These are phyloP conservation scores for Fagopyrum esculentum DNA, from an alignment of 148 eudicot species.

Conservation along the genomic window DNA sequence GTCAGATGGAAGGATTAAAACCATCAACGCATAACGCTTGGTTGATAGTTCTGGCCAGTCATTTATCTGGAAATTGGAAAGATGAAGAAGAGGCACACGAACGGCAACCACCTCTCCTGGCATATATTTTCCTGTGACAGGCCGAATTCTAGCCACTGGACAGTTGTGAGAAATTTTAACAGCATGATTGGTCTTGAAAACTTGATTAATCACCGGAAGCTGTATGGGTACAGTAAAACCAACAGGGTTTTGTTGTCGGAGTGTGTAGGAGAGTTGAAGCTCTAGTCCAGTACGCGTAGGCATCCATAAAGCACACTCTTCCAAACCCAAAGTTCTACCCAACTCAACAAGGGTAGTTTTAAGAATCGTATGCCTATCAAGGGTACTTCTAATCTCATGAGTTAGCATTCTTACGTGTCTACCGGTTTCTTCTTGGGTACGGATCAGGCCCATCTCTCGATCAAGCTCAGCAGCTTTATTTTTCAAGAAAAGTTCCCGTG, in stretches of 20 bases:
- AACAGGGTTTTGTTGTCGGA: slow-evolving; percentile 83
- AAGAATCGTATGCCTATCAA: slow-evolving; percentile 84
- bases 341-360: slow-evolving; percentile 90
- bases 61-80: slow-evolving; percentile 73
- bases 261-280: slow-evolving; percentile 85
- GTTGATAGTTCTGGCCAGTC: slow-evolving; percentile 97
- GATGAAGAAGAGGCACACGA: slow-evolving; percentile 89
- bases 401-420: slow-evolving; percentile 93
- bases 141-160: slow-evolving; percentile 75
- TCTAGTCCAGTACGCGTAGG: slow-evolving; percentile 83
- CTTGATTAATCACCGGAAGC: slow-evolving; percentile 76
- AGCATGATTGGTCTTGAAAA: slow-evolving; percentile 64
- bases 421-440: slow-evolving; percentile 96
- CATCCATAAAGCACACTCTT: slow-evolving; percentile 98
- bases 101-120: slow-evolving; percentile 97
- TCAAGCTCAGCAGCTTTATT: slow-evolving; percentile 95
- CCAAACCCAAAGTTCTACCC: slow-evolving; percentile 84
- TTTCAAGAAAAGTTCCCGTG: slow-evolving; percentile 83
- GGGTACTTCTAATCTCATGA: slow-evolving; percentile 95
- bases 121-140: slow-evolving; percentile 55
- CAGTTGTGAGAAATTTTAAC: slow-evolving; percentile 77
- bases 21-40: slow-evolving; percentile 94
- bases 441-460: slow-evolving; percentile 89
- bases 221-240: slow-evolving; percentile 84
- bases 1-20: slow-evolving; percentile 85